Percentiles rank a stretch among this genome's conserved stretches.
phyloP scores from a whole-genome alignment of 2,329 filamentous ascomycete genomes.

The Pseudogymnoascus sp. region DNA sequence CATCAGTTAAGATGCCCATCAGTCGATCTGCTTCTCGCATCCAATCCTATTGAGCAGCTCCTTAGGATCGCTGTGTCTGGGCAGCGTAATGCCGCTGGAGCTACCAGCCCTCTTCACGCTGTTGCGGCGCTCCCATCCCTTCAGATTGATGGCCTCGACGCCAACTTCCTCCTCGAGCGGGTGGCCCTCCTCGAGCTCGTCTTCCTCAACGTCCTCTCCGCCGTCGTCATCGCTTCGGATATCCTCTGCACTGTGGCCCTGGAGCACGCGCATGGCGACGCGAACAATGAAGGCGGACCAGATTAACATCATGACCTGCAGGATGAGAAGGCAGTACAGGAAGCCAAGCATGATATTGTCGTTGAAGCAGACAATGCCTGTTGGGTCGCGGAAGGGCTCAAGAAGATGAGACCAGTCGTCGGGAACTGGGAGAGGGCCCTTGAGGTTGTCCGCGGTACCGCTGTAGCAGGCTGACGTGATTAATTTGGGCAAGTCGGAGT shows the following conservation, averaged over 20 bases:
- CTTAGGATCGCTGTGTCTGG: conserved; percentile 27
- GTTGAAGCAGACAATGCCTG: conserved; percentile 75
- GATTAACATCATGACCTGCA: conserved; percentile 72
- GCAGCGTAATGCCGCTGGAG: conserved; percentile 27
- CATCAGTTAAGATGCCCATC: background rate
- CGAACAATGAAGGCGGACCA: conserved; percentile 89
- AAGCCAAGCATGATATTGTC: conserved; percentile 68
- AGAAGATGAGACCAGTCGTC: conserved; percentile 55
- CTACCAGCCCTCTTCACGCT: conserved; percentile 25
- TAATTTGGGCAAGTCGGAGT: conserved; percentile 52
- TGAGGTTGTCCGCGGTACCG: conserved; percentile 47
- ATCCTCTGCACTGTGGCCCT: conserved; percentile 74
- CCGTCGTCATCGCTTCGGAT: conserved; percentile 79
- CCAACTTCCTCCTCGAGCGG: conserved; percentile 68
- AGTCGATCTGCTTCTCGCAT: conserved; percentile 29
- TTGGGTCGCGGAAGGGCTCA: conserved; percentile 64
- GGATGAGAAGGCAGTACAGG: conserved; percentile 64
- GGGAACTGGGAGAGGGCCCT: conserved; percentile 45
- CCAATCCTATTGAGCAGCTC: conserved; percentile 30
- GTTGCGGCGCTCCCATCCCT: conserved; percentile 23
- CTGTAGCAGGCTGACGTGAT: conserved; percentile 68
- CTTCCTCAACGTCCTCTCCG: conserved; percentile 52
- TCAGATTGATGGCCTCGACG: conserved; percentile 62
- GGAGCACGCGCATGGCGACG: conserved; percentile 73
- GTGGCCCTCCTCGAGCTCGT: conserved; percentile 11